Evolutionary conservation across 1,284 basidiomycete species (phyloP).

Genomic region (Pholiota adiposa): DNA sequence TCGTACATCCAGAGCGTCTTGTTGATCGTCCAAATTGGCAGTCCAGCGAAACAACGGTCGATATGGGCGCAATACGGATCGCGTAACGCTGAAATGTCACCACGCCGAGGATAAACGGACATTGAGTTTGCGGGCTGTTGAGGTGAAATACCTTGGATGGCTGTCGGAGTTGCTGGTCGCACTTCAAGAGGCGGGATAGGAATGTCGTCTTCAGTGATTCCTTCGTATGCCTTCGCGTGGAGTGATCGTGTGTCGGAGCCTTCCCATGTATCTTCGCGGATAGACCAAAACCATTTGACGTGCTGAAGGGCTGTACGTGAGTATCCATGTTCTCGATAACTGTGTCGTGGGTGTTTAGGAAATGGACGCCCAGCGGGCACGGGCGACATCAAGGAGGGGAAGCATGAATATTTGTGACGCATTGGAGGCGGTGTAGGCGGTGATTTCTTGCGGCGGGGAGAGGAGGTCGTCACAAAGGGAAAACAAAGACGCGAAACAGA

Average conservation of each 20-base stretch:
- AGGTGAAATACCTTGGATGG: slow-evolving; percentile 19
- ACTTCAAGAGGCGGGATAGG: slow-evolving; percentile 12
- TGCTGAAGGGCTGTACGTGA: slow-evolving; percentile 61
- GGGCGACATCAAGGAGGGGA: slow-evolving; percentile 37
- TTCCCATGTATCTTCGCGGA: slow-evolving; percentile 25
- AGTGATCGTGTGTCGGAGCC: slow-evolving; percentile 19
- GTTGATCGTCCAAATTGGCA: slow-evolving; percentile 66
- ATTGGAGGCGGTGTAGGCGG: slow-evolving; percentile 20
- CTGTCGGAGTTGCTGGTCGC: slow-evolving; percentile 22
- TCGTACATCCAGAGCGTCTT: slow-evolving; percentile 67
- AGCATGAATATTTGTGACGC: slow-evolving; percentile 35
- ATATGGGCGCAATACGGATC: slow-evolving; percentile 57
- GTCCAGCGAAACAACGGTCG: slow-evolving; percentile 59
- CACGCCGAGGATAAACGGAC: slow-evolving; percentile 65
- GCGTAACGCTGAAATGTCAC: slow-evolving; percentile 59
- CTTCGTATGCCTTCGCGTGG: slow-evolving; percentile 17
- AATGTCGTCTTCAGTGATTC: slow-evolving; percentile 11
- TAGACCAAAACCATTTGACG: slow-evolving; percentile 62
- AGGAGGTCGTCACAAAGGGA: slow-evolving; percentile 30
- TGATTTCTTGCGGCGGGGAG: slow-evolving; percentile 23
- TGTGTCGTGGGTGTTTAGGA: slow-evolving; percentile 33
- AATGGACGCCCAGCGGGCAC: slow-evolving; percentile 19
- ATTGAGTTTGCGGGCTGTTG: slow-evolving; percentile 34
- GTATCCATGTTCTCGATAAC: slow-evolving; percentile 54
- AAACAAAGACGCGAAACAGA: slow-evolving; percentile 33